Base-by-base conservation (phyloP, 768 basidiomycete species). In the Tylopilus sp. region DNA sequence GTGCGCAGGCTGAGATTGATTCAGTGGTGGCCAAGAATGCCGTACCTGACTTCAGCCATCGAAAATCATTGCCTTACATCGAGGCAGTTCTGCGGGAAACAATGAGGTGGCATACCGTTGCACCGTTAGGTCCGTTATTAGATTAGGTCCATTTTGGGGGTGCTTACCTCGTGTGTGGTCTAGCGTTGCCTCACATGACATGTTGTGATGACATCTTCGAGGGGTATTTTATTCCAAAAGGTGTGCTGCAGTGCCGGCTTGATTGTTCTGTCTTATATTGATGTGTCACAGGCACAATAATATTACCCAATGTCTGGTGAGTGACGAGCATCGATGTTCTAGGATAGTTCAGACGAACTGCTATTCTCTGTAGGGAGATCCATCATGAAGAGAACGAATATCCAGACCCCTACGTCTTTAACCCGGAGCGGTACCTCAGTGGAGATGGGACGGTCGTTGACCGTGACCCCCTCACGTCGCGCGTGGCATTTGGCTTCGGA, bases 171-270 rank as follows among this genome's bases (percentile, higher is more conserved):
- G 23, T 18, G 17, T 25, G n/a, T 13, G 18, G 47, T 42, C 28
- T 38, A 67, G 65, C 65, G 25, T 30, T 69, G 28, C 66, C 66
- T 40, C 68, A 63, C 38, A 57, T 58, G 55, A 69, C 67, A 18
- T 50, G 42, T 17, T 35, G 55, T 8, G 76, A 80, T 41, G 79
- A 80, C 52, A 59, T 69, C 4, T 80, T 76, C 50, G 69, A 73
- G 2, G 77, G 74, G 1, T 72, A 71, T 52, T 63, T 61, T 40
- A 69, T 74, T 35, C 73, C 73, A 15, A 66, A 67, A 51, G 74
- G 73, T 69, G 40, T 26, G 67, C 4, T 30, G 5, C 36, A 15
- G 8, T 26, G 25, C 25, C 0, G 38, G 45, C 18, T 28, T 41
- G 36, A 47, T 48, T 13, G 3, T 20, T 44, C 21, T 45, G 30